phyloP scores from a whole-genome alignment of 176 grass and related monocot genomes.

The Leersia perrieri region DNA sequence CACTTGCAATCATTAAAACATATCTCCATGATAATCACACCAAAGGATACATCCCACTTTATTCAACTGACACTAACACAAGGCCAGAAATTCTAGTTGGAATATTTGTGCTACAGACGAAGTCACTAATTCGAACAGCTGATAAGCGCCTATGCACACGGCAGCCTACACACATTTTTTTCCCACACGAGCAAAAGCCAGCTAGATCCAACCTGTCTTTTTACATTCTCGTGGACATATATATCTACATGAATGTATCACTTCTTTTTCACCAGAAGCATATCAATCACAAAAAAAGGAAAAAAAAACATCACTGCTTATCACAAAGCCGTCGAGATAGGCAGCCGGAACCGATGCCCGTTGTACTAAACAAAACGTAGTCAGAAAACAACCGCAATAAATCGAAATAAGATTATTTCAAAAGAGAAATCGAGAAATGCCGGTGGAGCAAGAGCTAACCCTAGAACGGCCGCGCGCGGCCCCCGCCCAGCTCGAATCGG shows the following conservation, averaged over 20 bases:
- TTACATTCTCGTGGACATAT: neutral
- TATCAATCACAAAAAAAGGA: neutral
- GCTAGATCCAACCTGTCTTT: too few relatives aligned
- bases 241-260: neutral
- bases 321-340: too few relatives aligned
- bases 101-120: neutral
- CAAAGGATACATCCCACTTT: neutral
- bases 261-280: neutral
- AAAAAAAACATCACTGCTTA: too few relatives aligned
- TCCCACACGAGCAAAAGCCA: too few relatives aligned
- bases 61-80: slow-evolving; percentile 18
- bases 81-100: neutral
- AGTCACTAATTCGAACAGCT: too few relatives aligned
- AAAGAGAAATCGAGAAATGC: neutral
- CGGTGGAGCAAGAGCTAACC: slow-evolving; percentile 36
- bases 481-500: neutral
- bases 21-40: neutral
- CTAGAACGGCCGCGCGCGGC: slow-evolving; percentile 27
- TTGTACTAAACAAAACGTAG: neutral
- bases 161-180: too few relatives aligned
- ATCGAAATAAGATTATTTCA: neutral
- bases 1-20: neutral
- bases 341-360: neutral
- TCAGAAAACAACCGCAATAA: neutral
- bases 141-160: too few relatives aligned